Conservation (phyloP, 2,329 filamentous ascomycete species). For the Thyridium curvatum region DNA sequence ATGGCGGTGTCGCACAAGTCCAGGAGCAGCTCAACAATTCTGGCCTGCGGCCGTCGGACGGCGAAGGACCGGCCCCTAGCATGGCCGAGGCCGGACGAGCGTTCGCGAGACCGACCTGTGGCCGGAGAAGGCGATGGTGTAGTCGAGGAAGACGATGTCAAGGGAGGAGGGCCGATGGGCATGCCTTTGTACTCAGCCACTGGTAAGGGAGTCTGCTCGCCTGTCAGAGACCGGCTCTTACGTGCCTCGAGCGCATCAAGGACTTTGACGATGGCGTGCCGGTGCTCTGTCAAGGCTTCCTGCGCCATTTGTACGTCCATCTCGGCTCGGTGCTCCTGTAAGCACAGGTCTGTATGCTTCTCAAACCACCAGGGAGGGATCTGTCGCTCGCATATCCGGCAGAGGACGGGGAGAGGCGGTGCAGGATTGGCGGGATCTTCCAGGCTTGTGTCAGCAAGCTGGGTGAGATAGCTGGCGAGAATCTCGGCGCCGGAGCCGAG, state of each 20-base stretch:
- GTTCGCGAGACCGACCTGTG: conserved; percentile 65
- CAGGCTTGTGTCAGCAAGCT: conserved; percentile 75
- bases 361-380: conserved; percentile 99
- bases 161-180: conserved; percentile 70
- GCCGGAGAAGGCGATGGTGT: conserved; percentile 63
- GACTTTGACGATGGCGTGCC: conserved; percentile 90
- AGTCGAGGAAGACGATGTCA: conserved; percentile 33
- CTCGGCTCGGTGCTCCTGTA: conserved; percentile 93
- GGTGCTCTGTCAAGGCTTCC: conserved; percentile 85
- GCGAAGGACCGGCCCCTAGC: conserved; percentile 82
- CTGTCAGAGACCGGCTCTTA: conserved; percentile 55
- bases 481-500: conserved; percentile 92
- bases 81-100: conserved; percentile 69
- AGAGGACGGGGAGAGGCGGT: conserved; percentile 79
- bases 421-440: conserved; percentile 71
- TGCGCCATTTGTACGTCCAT: conserved; percentile 98
- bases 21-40: conserved; percentile 90
- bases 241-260: conserved; percentile 85
- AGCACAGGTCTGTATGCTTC: conserved; percentile 92
- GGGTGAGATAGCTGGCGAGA: conserved; percentile 86
- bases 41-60: conserved; percentile 77
- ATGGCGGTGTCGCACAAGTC: conserved; percentile 94
- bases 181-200: conserved; percentile 82
- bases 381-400: conserved; percentile 93
- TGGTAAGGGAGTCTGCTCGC: conserved; percentile 45